A percentile compares a stretch with the other conserved stretches of the same genome.
phyloP scores from a whole-genome alignment of 495 filamentous ascomycete genomes.

The Glarea lozoyensis region DNA sequence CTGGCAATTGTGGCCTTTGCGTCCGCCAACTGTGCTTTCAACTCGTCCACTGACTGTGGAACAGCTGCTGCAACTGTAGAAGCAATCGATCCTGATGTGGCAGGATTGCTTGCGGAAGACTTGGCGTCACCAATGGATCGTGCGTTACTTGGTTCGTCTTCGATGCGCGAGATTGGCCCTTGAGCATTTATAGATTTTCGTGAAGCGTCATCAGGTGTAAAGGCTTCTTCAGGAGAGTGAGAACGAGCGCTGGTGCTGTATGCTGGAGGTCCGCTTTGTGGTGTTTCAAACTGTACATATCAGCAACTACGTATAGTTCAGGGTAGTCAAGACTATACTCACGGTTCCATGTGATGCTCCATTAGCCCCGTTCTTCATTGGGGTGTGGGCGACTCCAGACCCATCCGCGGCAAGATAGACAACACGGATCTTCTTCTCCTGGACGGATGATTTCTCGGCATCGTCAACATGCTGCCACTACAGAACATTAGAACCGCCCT shows the following conservation, averaged over 20 bases:
- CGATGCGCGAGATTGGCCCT: constrained; percentile 3
- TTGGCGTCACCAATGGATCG: constrained; percentile 7
- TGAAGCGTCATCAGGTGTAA: constrained; percentile 17
- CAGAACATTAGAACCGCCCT: constrained; percentile 13
- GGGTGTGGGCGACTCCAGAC: constrained; percentile 22
- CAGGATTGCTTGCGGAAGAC: background rate
- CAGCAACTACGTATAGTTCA: background rate
- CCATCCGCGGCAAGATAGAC: constrained; percentile 59
- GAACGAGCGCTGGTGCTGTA: constrained; percentile 37
- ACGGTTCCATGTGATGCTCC: constrained; percentile 10
- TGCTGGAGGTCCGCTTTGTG: constrained; percentile 43
- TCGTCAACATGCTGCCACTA: constrained; percentile 73
- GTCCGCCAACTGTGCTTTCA: constrained; percentile 63
- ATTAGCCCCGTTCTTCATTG: constrained; percentile 33
- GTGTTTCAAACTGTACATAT: constrained; percentile 8
- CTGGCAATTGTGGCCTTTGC: constrained; percentile 65
- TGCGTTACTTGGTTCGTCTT: constrained; percentile 9
- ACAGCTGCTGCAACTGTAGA: constrained; percentile 3
- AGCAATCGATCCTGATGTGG: background rate
- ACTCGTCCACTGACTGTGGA: constrained; percentile 37
- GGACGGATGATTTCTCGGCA: constrained; percentile 63
- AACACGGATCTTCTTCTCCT: constrained; percentile 97
- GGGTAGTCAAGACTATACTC: constrained; percentile 2
- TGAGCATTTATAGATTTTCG: constrained; percentile 6
- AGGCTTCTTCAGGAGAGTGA: constrained; percentile 37